Conservation (phyloP, 2,329 filamentous ascomycete genomes). For the Ophiostoma sp. region DNA sequence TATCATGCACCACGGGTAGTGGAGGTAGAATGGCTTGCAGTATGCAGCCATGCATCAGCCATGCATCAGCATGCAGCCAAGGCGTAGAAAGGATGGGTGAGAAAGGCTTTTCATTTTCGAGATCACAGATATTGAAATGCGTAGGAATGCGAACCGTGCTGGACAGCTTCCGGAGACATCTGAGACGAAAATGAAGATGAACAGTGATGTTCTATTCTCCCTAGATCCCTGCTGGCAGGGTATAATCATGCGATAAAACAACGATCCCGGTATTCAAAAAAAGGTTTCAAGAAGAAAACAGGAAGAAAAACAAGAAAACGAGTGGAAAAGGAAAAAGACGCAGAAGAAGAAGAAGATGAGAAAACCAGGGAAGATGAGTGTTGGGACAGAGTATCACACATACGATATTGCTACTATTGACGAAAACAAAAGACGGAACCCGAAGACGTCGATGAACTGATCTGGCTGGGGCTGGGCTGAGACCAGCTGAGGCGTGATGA, state of each 20-base stretch:
- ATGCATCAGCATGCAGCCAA: slow-evolving; percentile 1
- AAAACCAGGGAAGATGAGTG: not conserved
- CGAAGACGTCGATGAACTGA: no score
- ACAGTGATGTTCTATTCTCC: not conserved
- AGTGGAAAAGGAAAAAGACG: not conserved
- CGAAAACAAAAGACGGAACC: no score
- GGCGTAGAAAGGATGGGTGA: no score
- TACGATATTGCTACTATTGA: no score
- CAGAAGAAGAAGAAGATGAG: not conserved
- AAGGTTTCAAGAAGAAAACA: not conserved
- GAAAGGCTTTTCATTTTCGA: no score
- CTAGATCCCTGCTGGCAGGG: not conserved
- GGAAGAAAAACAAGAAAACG: not conserved
- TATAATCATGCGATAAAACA: not conserved
- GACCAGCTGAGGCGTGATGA: not conserved
- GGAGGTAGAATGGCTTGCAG: slow-evolving; percentile 14
- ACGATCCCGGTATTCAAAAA: no score
- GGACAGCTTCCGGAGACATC: no score
- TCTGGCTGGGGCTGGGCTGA: no score
- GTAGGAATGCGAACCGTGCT: no score
- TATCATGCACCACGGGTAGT: slow-evolving; percentile 11
- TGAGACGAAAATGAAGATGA: slow-evolving; percentile 4
- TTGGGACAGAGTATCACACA: not conserved
- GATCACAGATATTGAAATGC: no score
- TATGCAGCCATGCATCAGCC: slow-evolving; percentile 3